Percentiles rank a stretch among this genome's conserved stretches.
Evolutionary conservation across 2,329 filamentous ascomycete genomes (phyloP).

Genomic region (Mycogone perniciosa): DNA sequence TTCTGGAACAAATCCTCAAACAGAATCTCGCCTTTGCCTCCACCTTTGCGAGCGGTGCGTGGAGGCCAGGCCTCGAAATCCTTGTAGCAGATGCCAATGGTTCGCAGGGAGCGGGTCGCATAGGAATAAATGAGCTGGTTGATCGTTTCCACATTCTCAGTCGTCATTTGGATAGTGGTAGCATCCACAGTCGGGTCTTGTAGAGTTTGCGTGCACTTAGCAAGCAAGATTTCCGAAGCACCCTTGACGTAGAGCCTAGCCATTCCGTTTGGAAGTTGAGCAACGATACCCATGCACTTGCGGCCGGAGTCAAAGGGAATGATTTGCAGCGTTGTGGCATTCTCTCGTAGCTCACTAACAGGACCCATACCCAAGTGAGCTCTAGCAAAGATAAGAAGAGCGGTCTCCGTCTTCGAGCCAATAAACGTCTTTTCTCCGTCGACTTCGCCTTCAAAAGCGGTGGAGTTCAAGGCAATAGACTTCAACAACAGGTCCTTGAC

Average conservation of each 20-base stretch:
- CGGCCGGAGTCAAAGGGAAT: slow-evolving; percentile 70
- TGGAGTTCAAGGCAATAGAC: slow-evolving; percentile 62
- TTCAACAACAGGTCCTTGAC: slow-evolving; percentile 50
- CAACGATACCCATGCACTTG: slow-evolving; percentile 63
- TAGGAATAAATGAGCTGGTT: slow-evolving; percentile 68
- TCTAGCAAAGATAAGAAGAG: slow-evolving; percentile 62
- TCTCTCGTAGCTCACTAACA: slow-evolving; percentile 57
- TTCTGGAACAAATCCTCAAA: slow-evolving; percentile 62
- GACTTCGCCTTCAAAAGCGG: slow-evolving; percentile 69
- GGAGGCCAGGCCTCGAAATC: slow-evolving; percentile 86
- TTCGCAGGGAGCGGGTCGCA: slow-evolving; percentile 72
- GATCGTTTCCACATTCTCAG: slow-evolving; percentile 51
- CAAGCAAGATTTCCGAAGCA: slow-evolving; percentile 58
- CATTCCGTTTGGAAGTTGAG: slow-evolving; percentile 43
- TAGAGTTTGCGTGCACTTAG: slow-evolving; percentile 47
- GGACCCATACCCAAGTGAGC: slow-evolving; percentile 62
- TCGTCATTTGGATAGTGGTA: slow-evolving; percentile 38
- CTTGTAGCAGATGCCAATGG: slow-evolving; percentile 76
- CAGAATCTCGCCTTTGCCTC: slow-evolving; percentile 53
- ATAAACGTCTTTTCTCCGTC: slow-evolving; percentile 61
- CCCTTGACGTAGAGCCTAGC: slow-evolving; percentile 57
- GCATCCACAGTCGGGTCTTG: slow-evolving; percentile 42
- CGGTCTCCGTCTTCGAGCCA: slow-evolving; percentile 73
- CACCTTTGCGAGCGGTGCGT: slow-evolving; percentile 47
- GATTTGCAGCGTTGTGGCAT: slow-evolving; percentile 54